phyloP scores from a whole-genome alignment of 2,329 filamentous ascomycete species.

The Fusarium circinatum region DNA sequence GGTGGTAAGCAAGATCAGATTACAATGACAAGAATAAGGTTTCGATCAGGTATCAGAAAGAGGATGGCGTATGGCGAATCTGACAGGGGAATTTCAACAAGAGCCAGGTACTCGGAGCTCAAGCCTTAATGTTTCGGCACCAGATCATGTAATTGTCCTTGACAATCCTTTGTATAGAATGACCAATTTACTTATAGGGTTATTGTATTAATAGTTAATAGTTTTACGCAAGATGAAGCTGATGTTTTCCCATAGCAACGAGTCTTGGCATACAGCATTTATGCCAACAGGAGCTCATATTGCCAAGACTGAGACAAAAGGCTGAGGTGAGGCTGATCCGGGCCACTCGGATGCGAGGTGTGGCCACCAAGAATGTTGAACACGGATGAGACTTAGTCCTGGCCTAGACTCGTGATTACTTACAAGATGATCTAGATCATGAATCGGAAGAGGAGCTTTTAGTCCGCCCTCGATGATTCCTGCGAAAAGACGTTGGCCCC shows the following conservation, averaged over 20 bases:
- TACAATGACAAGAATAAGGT: background rate
- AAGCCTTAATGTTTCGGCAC: background rate
- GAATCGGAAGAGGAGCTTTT: background rate
- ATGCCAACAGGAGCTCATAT: background rate
- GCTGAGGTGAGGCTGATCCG: background rate
- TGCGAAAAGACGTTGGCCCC: background rate
- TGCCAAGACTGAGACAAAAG: background rate
- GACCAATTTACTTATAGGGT: too few relatives aligned
- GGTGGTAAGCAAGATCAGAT: background rate
- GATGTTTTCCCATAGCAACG: background rate
- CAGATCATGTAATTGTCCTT: background rate
- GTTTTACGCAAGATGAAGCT: fast-evolving
- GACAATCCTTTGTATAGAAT: background rate
- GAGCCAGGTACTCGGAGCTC: background rate
- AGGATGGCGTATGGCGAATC: background rate
- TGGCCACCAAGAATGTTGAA: background rate
- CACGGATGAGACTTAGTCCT: background rate
- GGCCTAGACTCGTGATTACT: background rate
- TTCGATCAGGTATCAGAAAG: background rate
- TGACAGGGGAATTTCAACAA: background rate
- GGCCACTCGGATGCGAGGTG: background rate
- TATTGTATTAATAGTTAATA: too few relatives aligned
- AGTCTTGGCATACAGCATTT: background rate
- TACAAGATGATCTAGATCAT: background rate
- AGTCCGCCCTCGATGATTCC: background rate